These are phyloP conservation scores for Cercospora janseana DNA, from an alignment of 2,329 filamentous ascomycete genomes.

Conservation along the genomic window DNA sequence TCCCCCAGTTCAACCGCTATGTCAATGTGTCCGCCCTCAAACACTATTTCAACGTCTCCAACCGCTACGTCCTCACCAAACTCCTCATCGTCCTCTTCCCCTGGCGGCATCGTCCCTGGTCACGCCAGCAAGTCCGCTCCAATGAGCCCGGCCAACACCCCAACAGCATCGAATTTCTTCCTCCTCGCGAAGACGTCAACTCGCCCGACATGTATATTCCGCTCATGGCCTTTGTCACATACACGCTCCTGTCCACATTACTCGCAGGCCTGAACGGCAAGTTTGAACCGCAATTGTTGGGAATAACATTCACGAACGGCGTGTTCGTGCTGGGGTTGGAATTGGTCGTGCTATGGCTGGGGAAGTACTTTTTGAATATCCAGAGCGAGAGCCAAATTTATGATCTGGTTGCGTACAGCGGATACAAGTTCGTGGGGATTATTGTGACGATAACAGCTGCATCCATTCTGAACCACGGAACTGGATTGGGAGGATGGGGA, in stretches of 20 bases:
- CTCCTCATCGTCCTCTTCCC: constrained; percentile 91
- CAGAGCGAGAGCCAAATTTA: constrained; percentile 90
- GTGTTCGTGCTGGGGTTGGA: constrained; percentile 81
- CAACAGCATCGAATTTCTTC: constrained; percentile 67
- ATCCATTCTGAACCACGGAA: constrained; percentile 72
- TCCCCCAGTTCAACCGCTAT: constrained; percentile 67
- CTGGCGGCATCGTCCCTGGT: constrained; percentile 97
- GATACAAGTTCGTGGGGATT: constrained; percentile 98
- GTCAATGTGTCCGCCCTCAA: constrained; percentile 91
- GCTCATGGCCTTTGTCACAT: constrained; percentile 95
- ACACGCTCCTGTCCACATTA: constrained; percentile 89
- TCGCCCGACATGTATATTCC: constrained; percentile 97
- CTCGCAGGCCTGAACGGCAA: constrained; percentile 84
- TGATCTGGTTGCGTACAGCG: constrained; percentile 91
- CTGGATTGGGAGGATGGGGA: constrained; percentile 81
- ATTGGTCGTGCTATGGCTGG: constrained; percentile 84
- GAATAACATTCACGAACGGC: constrained; percentile 81
- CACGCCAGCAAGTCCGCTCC: constrained; percentile 74
- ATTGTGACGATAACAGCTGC: constrained; percentile 82
- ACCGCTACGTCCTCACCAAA: constrained; percentile 93
- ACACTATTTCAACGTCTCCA: constrained; percentile 99
- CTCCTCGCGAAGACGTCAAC: constrained; percentile 92
- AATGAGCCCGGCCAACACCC: constrained; percentile 38
- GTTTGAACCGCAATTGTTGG: constrained; percentile 91
- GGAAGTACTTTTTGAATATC: constrained; percentile 90